A percentile compares a stretch with the other conserved stretches of the same genome.
Evolutionary conservation across 2,329 filamentous ascomycete species (phyloP).

Genomic region (Aspergillus pseudoterreus): DNA sequence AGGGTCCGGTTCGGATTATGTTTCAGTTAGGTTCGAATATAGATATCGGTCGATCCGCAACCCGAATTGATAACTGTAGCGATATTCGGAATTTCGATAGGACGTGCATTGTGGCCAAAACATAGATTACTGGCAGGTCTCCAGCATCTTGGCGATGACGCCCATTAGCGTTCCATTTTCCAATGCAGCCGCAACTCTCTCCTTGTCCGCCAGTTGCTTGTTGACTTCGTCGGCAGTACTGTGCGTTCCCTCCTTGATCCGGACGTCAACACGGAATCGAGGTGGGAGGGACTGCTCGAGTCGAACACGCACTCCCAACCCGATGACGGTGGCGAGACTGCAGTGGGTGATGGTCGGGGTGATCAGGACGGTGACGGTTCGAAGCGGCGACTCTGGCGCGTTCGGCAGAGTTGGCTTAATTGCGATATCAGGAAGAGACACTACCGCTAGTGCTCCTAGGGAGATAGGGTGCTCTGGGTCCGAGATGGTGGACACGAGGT

Average conservation of each 20-base stretch:
- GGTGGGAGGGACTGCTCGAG: slow-evolving; percentile 88
- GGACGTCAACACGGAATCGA: slow-evolving; percentile 86
- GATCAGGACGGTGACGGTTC: slow-evolving; percentile 79
- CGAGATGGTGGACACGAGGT: slow-evolving; percentile 89
- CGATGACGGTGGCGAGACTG: slow-evolving; percentile 92
- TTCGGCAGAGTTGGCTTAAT: slow-evolving; percentile 66
- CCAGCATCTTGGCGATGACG: slow-evolving; percentile 89
- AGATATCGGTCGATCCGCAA: neutral
- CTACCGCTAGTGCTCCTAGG: slow-evolving; percentile 86
- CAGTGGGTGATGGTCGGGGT: slow-evolving; percentile 97
- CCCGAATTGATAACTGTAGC: too few species aligned
- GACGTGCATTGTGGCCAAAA: neutral
- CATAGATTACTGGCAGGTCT: slow-evolving; percentile 63
- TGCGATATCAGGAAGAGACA: slow-evolving; percentile 90
- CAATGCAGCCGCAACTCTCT: slow-evolving; percentile 87
- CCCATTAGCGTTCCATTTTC: slow-evolving; percentile 89
- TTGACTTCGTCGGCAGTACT: slow-evolving; percentile 92
- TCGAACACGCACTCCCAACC: slow-evolving; percentile 84
- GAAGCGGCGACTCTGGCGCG: slow-evolving; percentile 56
- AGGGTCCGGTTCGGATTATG: neutral
- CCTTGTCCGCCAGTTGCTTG: slow-evolving; percentile 95
- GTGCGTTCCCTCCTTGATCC: slow-evolving; percentile 95
- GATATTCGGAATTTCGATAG: too few species aligned
- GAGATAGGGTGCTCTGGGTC: slow-evolving; percentile 96
- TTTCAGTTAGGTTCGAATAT: neutral